These are phyloP conservation scores for Wallacemonas rigidus DNA, from an alignment of 208 protist genomes.

Conservation along the genomic window DNA sequence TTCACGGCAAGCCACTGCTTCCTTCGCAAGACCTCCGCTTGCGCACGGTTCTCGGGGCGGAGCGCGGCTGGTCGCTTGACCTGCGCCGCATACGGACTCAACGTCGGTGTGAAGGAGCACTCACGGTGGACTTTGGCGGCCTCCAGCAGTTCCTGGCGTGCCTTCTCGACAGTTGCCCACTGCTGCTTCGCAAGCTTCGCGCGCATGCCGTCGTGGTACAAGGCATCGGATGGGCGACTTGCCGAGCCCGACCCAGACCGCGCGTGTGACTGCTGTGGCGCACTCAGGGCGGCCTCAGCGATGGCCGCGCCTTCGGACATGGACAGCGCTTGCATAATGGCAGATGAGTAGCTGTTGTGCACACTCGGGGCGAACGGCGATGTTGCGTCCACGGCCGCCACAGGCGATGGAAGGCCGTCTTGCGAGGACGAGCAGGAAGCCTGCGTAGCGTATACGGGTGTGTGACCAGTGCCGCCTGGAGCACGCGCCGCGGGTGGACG, in stretches of 20 bases:
- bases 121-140: slow-evolving; percentile 57
- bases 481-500: background rate
- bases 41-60: slow-evolving; percentile 67
- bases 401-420: slow-evolving; percentile 12
- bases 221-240: background rate
- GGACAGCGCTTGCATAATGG: slow-evolving; percentile 63
- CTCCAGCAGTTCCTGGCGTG: slow-evolving; percentile 65
- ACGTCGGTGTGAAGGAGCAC: slow-evolving; percentile 72
- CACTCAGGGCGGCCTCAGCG: slow-evolving; percentile 3
- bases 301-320: slow-evolving; percentile 42
- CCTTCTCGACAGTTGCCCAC: slow-evolving; percentile 78
- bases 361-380: slow-evolving; percentile 10
- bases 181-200: slow-evolving; percentile 77
- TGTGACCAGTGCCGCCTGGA: background rate
- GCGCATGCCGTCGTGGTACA: slow-evolving; percentile 81
- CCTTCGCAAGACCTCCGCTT: slow-evolving; percentile 62
- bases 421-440: background rate
- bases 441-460: background rate
- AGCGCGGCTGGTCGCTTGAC: slow-evolving; percentile 63
- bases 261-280: background rate
- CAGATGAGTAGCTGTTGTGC: slow-evolving; percentile 45
- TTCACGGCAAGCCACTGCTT: slow-evolving; percentile 67
- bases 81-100: slow-evolving; percentile 66
- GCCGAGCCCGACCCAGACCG: slow-evolving; percentile 2
- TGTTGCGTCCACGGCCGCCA: slow-evolving; percentile 9